Evolutionary conservation across 2,329 filamentous ascomycete genomes (phyloP), one percentile per base, ranked within the genome.

Genomic region (Fusarium tuaranense): DNA sequence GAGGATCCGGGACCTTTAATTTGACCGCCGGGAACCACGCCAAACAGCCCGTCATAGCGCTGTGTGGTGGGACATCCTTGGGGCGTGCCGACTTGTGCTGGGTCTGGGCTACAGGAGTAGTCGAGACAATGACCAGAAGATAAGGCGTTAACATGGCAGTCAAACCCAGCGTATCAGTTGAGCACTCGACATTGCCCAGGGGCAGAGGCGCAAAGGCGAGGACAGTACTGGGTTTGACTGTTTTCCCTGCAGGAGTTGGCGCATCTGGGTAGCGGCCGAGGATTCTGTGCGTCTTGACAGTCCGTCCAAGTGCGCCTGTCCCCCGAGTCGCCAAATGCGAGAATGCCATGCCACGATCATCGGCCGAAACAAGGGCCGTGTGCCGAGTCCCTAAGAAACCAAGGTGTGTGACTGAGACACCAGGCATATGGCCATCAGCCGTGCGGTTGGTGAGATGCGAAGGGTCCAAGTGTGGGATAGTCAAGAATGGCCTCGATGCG

Each of bases 11-110:
- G 18, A 91, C 90, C 82, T 98, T 98, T 51, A 99, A 86, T 80
- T 94, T 97, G 55, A 99, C 97, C 2, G 95, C 95, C 3, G 97
- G 97, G 80, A 99, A 99, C 97, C 97, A 99, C 38, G 97, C 95
- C 60, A 99, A 84, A 78, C 96, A 98, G 3, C 96, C 97, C 60
- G 94, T 98, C 89, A 99, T 92, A 20, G 96, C 92, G 80, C 95
- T 94, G 81, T 99, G 96, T 2, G 94, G 94, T 32, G 92, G 92
- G 12, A 98, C 91, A 75, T 98, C 96, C 80, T 97, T 98, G 5
- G 97, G 96, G 30, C 97, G 89, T 3, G 95, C 91, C 22, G 95
- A 92, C 84, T 99, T 99, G 83, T 98, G 94, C 80, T 99, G 97
- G 1, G 97, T 99, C 81, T 98, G 95, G 5, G 97, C 97, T 39